Base-by-base conservation (phyloP, 2,329 filamentous ascomycete species). In the Sphaerulina populicola region DNA sequence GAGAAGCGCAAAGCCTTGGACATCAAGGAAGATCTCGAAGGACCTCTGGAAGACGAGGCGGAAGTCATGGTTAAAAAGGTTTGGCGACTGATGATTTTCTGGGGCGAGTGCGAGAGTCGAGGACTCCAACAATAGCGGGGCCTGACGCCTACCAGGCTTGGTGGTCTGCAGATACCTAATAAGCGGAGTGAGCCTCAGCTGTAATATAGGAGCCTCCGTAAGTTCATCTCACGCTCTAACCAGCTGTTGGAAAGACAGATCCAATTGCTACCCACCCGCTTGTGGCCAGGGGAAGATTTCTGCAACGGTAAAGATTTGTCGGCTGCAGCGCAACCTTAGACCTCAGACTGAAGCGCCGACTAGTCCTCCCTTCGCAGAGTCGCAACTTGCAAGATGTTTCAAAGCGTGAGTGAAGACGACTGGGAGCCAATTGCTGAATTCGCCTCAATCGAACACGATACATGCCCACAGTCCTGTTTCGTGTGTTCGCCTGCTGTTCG, bases 51-150 rank as follows among this genome's bases (percentile, higher is more conserved):
- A 65, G 93, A 98, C 64, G 93, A 97, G 66, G 89, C 90, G 9
- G 90, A 96, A 69, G 84, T 87, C 23, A 73, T 98, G 59, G 90
- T 97, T 44, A 94, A 88, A 79, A 97, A 96, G 73, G 78, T 98
- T 33, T 98, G 93, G 93, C 46, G 57, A 15, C 37, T 59, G 47
- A 47, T 59, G 47, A 52, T 59, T 2, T 59, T 57, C 44, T 54
- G 54, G 55, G 55, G 57, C 29, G 57, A 59, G 51, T 57, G 55
- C 35, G 57, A 57, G 44, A 50, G 48, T 30, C 14, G 57, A 15
- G 57, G 55, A 9, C 36, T 59, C 23, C 23, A 27, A 27, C 23
- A 27, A 27, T 27, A 27, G 23, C 5, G 31, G 10, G 31, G 31
- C 10, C 31, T 18, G 18, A 18, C 18, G 2, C 18, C 18, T 18